Evolutionary conservation across 2,329 filamentous ascomycete species (phyloP), one percentile per base, ranked within the genome.

Genomic region (Fusarium sp.): DNA sequence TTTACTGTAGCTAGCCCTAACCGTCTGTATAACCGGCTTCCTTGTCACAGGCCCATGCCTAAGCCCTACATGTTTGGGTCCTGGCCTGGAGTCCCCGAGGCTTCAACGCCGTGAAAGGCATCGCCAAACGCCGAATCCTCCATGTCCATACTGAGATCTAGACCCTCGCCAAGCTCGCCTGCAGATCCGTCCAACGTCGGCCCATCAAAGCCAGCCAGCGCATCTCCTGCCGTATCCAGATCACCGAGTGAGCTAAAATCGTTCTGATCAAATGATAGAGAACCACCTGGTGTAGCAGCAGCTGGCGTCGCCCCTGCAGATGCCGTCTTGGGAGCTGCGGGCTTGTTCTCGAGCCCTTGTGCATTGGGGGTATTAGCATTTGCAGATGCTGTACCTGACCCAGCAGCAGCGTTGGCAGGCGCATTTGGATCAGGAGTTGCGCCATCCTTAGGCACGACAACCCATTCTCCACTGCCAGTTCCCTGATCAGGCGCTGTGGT

Each of bases 61-160:
- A 45, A 20, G 9, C 20, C 35, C 67, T 81, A 84, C 79, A 84
- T 79, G 63, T 83, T 80, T 20, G 81, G 80, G 27, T 76, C 77
- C 33, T 82, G 77, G n/a, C 77, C 79, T 3, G 83, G 83, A 31
- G 84, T 86, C 62, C 78, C 81, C 11, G 80, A 80, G 48, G 80
- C 77, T 22, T 86, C 87, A 14, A 91, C 88, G 6, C 89, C 90
- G 77, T 95, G 93, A 83, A 96, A 94, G 1, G 94, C 94, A 77
- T 97, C 93, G 4, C 93, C 94, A 84, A 97, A 97, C 2, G 93
- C 94, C 39, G 92, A 94, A 78, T 95, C 93, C 56, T 94, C 93
- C 85, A 95, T 89, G 72, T 92, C 92, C 84, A 92, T 88, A 76
- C 89, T 87, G 61, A 92, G 81, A 80, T 89, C 88, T n/a, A 89